Evolutionary conservation across 2,329 filamentous ascomycete genomes (phyloP).

Genomic region (Graphiopsis chlorocephala): DNA sequence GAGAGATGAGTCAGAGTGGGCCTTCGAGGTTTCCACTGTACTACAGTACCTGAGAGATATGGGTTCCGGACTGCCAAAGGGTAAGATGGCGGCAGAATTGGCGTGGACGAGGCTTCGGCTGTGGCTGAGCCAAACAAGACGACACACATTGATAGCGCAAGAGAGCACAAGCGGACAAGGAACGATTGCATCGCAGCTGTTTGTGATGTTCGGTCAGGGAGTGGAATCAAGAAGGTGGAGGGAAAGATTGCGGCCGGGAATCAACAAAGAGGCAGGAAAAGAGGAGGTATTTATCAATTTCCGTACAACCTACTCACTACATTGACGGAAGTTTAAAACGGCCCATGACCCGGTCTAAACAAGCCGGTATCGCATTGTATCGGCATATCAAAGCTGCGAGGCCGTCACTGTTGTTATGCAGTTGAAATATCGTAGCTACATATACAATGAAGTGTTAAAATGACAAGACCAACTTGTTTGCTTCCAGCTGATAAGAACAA

Average conservation of each 20-base stretch:
- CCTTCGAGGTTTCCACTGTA: neutral
- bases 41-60: slow-evolving; percentile 37
- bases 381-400: neutral
- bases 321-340: neutral
- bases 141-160: neutral
- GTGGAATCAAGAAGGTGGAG: neutral
- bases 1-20: neutral
- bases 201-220: neutral
- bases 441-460: neutral
- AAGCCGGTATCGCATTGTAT: neutral
- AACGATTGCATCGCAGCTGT: neutral
- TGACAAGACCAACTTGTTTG: neutral
- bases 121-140: neutral
- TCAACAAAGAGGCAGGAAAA: neutral
- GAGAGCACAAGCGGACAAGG: neutral
- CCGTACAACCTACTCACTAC: neutral
- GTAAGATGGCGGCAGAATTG: slow-evolving; percentile 42
- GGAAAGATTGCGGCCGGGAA: neutral
- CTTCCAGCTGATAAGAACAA: neutral
- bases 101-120: slow-evolving; percentile 21
- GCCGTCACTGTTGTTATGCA: neutral
- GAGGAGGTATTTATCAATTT: neutral
- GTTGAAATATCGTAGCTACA: neutral
- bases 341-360: neutral
- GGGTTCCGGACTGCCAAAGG: slow-evolving; percentile 45